Conservation (phyloP, 1,139 yeast genomes). For the Nakaseomyces uthaithaninus region DNA sequence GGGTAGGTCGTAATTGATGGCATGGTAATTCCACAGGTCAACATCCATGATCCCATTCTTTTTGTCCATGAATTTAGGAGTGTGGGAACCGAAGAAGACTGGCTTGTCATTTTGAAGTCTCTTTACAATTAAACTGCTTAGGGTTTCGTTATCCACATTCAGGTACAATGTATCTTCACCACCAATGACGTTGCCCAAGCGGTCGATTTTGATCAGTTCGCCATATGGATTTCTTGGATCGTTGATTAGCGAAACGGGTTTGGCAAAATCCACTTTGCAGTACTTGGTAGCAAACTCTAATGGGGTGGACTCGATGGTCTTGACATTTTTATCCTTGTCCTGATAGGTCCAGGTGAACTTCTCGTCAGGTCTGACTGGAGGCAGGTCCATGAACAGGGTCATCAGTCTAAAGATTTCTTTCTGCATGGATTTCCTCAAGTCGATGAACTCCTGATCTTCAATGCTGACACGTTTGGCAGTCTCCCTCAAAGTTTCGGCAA, state of each 20-base stretch:
- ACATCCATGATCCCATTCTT: constrained; percentile 62
- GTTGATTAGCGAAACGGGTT: constrained; percentile 59
- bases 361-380: constrained; percentile 60
- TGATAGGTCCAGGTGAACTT: constrained; percentile 63
- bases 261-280: constrained; percentile 41
- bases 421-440: constrained; percentile 44
- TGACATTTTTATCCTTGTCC: constrained; percentile 62
- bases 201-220: constrained; percentile 57
- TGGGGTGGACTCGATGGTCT: constrained; percentile 51
- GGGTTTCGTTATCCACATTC: constrained; percentile 50
- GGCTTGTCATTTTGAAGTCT: constrained; percentile 66
- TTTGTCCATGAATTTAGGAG: constrained; percentile 59
- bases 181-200: constrained; percentile 62
- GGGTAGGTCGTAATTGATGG: constrained; percentile 52
- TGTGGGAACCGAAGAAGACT: constrained; percentile 79
- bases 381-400: constrained; percentile 62
- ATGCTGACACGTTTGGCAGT: constrained; percentile 43
- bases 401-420: constrained; percentile 55
- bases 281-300: constrained; percentile 50
- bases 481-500: constrained; percentile 57
- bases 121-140: constrained; percentile 54
- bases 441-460: constrained; percentile 29
- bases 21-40: constrained; percentile 54
- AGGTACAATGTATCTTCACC: constrained; percentile 63
- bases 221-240: constrained; percentile 72